Evolutionary conservation across 2,329 filamentous ascomycete genomes (phyloP).

Genomic region (Alternaria panax): DNA sequence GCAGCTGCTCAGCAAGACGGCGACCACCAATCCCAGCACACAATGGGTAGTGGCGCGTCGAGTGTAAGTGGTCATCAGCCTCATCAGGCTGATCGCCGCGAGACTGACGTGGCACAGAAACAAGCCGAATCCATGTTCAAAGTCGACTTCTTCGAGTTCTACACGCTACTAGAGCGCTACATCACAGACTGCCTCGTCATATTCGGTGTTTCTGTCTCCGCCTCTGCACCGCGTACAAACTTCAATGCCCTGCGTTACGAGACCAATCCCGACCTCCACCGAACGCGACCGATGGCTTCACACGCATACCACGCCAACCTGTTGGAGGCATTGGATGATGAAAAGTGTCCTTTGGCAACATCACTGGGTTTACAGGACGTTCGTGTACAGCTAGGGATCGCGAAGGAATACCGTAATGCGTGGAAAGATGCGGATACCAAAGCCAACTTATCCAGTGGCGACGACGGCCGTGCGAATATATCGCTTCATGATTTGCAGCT

Average conservation of each 20-base stretch:
- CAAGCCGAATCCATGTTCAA: slow-evolving; percentile 69
- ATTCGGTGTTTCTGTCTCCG: slow-evolving; percentile 63
- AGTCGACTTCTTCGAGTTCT: slow-evolving; percentile 79
- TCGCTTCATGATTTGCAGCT: slow-evolving; percentile 69
- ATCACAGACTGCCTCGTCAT: slow-evolving; percentile 72
- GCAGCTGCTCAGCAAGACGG: slow-evolving; percentile 25
- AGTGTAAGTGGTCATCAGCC: slow-evolving; percentile 24
- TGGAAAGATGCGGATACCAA: slow-evolving; percentile 73
- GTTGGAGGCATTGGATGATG: slow-evolving; percentile 66
- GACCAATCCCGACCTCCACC: slow-evolving; percentile 37
- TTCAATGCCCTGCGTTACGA: slow-evolving; percentile 44
- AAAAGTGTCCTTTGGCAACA: slow-evolving; percentile 63
- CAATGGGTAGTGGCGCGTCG: slow-evolving; percentile 22
- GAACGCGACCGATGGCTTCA: slow-evolving; percentile 30
- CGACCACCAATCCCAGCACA: slow-evolving; percentile 17
- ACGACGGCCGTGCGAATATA: slow-evolving; percentile 33
- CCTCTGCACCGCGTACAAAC: slow-evolving; percentile 23
- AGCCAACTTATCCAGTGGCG: slow-evolving; percentile 19
- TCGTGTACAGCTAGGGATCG: slow-evolving; percentile 65
- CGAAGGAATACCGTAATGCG: slow-evolving; percentile 74
- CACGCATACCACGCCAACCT: slow-evolving; percentile 76
- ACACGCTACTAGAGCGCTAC: slow-evolving; percentile 74
- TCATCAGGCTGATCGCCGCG: not conserved
- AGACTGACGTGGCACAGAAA: slow-evolving; percentile 27
- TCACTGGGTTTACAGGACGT: slow-evolving; percentile 65